Evolutionary conservation across 805 yeast genomes (phyloP).

Genomic region (Metahyphopichia silvanorum): DNA sequence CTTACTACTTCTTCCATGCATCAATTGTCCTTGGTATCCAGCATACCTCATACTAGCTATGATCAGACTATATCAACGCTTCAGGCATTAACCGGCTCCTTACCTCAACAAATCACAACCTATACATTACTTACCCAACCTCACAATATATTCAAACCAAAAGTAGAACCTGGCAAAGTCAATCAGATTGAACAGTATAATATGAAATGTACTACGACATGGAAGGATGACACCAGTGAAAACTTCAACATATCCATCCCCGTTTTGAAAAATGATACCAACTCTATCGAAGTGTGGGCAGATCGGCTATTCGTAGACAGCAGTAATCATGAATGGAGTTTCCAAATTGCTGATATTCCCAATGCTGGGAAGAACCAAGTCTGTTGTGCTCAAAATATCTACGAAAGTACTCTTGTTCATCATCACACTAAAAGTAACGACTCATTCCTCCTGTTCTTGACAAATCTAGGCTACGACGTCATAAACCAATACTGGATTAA

Average conservation of each 20-base stretch:
- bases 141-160: slow-evolving; percentile 49
- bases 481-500: slow-evolving; percentile 58
- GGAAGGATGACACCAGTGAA: slow-evolving; percentile 32
- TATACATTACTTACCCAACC: slow-evolving; percentile 52
- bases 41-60: slow-evolving; percentile 40
- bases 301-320: slow-evolving; percentile 24
- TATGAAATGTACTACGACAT: slow-evolving; percentile 47
- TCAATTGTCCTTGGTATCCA: slow-evolving; percentile 47
- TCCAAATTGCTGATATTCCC: slow-evolving; percentile 70
- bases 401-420: slow-evolving; percentile 55
- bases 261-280: slow-evolving; percentile 16
- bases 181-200: slow-evolving; percentile 55
- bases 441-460: slow-evolving; percentile 43
- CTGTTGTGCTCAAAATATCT: slow-evolving; percentile 60
- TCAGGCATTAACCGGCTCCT: slow-evolving; percentile 50
- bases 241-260: slow-evolving; percentile 25
- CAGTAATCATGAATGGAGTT: slow-evolving; percentile 47
- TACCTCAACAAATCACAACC: slow-evolving; percentile 43
- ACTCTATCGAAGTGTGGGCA: slow-evolving; percentile 17
- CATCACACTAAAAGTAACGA: slow-evolving; percentile 41
- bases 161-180: slow-evolving; percentile 52
- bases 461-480: slow-evolving; percentile 67
- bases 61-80: slow-evolving; percentile 45
- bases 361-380: slow-evolving; percentile 66
- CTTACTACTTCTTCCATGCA: slow-evolving; percentile 41